Evolutionary conservation across 169 alveolate species (phyloP), one percentile per base, ranked within the genome.

Genomic region (Ichthyophthirius multifiliis): DNA sequence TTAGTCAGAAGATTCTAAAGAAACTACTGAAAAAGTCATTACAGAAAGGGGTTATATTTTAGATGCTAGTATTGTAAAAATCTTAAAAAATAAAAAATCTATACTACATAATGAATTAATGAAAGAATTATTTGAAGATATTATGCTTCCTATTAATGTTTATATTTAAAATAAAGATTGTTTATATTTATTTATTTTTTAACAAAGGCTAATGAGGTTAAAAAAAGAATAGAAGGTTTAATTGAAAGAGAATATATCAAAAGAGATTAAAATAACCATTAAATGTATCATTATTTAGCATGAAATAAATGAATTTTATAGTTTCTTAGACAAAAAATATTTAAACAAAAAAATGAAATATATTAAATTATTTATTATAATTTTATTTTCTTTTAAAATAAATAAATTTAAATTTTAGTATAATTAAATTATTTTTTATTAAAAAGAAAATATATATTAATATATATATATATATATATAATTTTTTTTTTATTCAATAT

Each of bases 231-330:
- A 30, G 97, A 94, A 76, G 89, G 87, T 75, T 81, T 96, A 45
- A 91, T 96, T 34, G 97, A 92, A 43, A 83, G 96, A 47, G 98
- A 96, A 48, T 96, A 90, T 83, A 80, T 96, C 89, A 93, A 91
- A 74, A 76, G 95, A 23, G 97, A 93, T 78, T 80, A 83, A 55
- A 84, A 90, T 67, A 81, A 93, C 74, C 84, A 90, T 10, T 76
- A 81, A 10, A 41, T 84, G 10, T 89, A 83, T 80, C 83, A 85
- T 27, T 92, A 94, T 82, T 75, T 87, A 20, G 96, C 95, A 7
- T 92, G 83, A 75, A 0, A n/a, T 18, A 0, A 55, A 18, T n/a
- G n/a, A n/a, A n/a, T n/a, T n/a, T n/a, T n/a, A n/a, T n/a, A n/a
- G n/a, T n/a, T n/a, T n/a, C n/a, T n/a, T n/a, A n/a, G n/a, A n/a